phyloP scores from a whole-genome alignment of 495 filamentous ascomycete species.

The Penicillium lividum region DNA sequence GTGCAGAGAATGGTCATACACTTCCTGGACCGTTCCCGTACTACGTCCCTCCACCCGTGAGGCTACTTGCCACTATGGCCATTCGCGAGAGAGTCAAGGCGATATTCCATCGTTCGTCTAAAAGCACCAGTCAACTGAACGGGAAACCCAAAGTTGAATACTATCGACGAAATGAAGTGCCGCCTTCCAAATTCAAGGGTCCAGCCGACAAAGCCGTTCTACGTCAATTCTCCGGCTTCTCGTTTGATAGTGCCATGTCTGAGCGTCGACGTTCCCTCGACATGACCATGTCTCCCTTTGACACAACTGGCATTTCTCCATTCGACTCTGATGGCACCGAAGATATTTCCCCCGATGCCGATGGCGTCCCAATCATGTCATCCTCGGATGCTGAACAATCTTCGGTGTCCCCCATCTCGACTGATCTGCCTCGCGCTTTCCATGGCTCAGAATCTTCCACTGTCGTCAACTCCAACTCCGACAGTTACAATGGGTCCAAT shows the following conservation, averaged over 20 bases:
- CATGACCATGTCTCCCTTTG: constrained; percentile 42
- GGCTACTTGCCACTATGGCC: constrained; percentile 34
- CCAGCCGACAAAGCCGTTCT: constrained; percentile 46
- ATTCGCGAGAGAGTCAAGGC: constrained; percentile 47
- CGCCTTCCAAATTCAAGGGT: constrained; percentile 53
- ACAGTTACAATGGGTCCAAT: constrained; percentile 41
- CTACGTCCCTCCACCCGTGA: constrained; percentile 45
- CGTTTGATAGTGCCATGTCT: constrained; percentile 42
- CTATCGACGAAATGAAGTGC: constrained; percentile 51
- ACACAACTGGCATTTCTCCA: constrained; percentile 29
- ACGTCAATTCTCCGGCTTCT: constrained; percentile 45
- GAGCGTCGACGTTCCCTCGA: constrained; percentile 40
- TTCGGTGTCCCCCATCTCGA: background rate
- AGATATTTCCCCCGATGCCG: constrained; percentile 24
- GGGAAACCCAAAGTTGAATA: constrained; percentile 50
- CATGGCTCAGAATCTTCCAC: constrained; percentile 44
- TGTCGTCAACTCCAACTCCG: constrained; percentile 34
- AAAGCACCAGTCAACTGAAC: constrained; percentile 32
- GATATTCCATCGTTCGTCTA: constrained; percentile 39
- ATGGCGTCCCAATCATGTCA: constrained; percentile 23
- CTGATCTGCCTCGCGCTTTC: constrained; percentile 24
- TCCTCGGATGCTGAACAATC: background rate
- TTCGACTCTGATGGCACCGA: constrained; percentile 13
- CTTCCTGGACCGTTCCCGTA: constrained; percentile 8
- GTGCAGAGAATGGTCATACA: constrained; percentile 23